Base-by-base conservation (phyloP, 768 basidiomycete species). In the Lanmaoa rubissima region DNA sequence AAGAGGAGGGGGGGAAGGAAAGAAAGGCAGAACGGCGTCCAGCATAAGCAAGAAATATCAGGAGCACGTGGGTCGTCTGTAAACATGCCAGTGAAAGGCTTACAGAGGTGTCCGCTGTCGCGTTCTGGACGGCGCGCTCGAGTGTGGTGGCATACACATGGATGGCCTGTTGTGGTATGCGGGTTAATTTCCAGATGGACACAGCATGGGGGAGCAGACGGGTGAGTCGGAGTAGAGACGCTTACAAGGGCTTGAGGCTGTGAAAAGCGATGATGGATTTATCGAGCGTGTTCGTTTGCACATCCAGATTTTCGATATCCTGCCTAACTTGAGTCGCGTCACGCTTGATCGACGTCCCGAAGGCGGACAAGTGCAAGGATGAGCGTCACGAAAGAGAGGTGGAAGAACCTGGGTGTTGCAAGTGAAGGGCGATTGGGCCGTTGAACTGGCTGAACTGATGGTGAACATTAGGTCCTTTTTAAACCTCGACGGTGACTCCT, bases 341-440 rank as follows among this genome's bases (percentile, higher is more conserved):
- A 42, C 61, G 65, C 51, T 48, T 57, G 44, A 55, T 42, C 1
- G 58, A 58, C n/a, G 41, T 39, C 10, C 58, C 64, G 42, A 67
- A 26, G 28, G 51, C 40, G 19, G 36, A 41, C 39, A 54, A 6
- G 8, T 2, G 58, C 65, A 41, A 60, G 10, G 44, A 54, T 2
- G 42, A 65, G 58, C 6, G 40, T 44, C 38, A 61, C 44, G 17
- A 64, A 48, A 7, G 58, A 60, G 14, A 43, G 47, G 28, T n/a
- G 55, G n/a, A 64, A 35, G 40, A 50, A 32, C 64, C 66, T 65
- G n/a, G 34, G 44, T 7, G 35, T 2, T 42, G 12, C 19, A 24
- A 51, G 32, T 10, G 45, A 40, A 41, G 28, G 21, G 3, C 3
- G 31, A 4, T 11, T 44, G 14, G 48, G 16, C 2, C 31, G 43